phyloP scores from a whole-genome alignment of 164 flowering plant species.

The Berberis thunbergii region DNA sequence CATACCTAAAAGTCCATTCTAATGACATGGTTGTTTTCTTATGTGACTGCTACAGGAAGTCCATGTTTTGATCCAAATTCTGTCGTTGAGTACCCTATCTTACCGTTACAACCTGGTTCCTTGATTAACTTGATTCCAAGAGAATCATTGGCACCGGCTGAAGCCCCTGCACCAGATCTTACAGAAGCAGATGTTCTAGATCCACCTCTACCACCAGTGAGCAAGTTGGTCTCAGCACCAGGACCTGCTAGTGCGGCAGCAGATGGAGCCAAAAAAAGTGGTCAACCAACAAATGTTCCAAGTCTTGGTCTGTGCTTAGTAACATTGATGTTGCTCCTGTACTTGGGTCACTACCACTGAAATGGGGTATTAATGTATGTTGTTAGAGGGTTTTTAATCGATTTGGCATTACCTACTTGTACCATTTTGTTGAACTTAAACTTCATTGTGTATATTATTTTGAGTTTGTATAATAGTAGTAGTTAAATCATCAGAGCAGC shows the following conservation, averaged over 20 bases:
- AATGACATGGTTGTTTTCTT: too few relatives aligned
- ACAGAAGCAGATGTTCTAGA: slow-evolving; percentile 37
- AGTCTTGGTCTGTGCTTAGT: slow-evolving; percentile 25
- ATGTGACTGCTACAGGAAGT: too few relatives aligned
- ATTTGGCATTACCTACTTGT: too few relatives aligned
- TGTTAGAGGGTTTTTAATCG: too few relatives aligned
- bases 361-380: too few relatives aligned
- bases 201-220: slow-evolving; percentile 69
- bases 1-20: too few relatives aligned
- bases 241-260: slow-evolving; percentile 15
- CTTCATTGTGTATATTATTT: too few relatives aligned
- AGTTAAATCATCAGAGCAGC: too few relatives aligned
- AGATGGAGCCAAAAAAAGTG: slow-evolving; percentile 1
- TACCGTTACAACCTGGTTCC: slow-evolving; percentile 29
- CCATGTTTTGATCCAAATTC: too few relatives aligned
- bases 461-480: too few relatives aligned
- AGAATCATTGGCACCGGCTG: slow-evolving; percentile 33
- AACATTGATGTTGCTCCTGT: slow-evolving; percentile 5
- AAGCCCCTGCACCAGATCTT: slow-evolving; percentile 40
- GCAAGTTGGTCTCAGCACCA: slow-evolving; percentile 4
- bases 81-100: slow-evolving; percentile 2
- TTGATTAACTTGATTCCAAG: slow-evolving; percentile 16
- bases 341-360: background rate
- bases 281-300: slow-evolving; percentile 16
- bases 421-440: too few relatives aligned